A percentile compares a stretch with the other conserved stretches of the same genome.
Conservation (phyloP, 1,284 basidiomycete species). For the Pseudozyma sp. region DNA sequence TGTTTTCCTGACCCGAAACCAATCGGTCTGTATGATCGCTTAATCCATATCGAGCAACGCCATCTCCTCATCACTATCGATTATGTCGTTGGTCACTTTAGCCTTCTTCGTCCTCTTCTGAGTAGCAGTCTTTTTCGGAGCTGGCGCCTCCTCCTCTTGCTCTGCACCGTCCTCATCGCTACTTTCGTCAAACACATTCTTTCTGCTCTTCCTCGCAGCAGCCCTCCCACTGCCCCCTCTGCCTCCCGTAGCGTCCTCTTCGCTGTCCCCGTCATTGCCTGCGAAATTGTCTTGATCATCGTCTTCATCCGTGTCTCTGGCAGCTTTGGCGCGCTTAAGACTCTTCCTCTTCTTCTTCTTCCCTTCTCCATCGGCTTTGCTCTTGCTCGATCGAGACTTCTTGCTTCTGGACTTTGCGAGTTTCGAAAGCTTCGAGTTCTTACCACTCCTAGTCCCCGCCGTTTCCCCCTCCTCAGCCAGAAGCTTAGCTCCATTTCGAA, state of each 20-base stretch:
- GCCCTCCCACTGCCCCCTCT: too few species aligned
- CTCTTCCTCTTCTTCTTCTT: conserved; percentile 49
- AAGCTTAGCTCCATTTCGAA: conserved; percentile 38
- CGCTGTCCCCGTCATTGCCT: conserved; percentile 17
- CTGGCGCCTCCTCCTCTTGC: conserved; percentile 6
- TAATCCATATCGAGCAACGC: conserved; percentile 45
- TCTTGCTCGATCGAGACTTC: conserved; percentile 10
- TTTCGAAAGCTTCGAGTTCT: conserved; percentile 25
- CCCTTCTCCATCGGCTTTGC: conserved; percentile 10
- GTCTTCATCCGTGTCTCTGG: conserved; percentile 26
- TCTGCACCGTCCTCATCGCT: conserved; percentile 29
- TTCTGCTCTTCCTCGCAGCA: conserved; percentile 27
- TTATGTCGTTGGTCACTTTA: conserved; percentile 53
- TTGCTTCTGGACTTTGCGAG: conserved; percentile 25
- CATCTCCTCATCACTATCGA: conserved; percentile 65
- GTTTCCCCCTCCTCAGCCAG: conserved; percentile 42
- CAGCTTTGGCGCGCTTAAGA: conserved; percentile 41
- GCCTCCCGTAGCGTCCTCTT: conserved; percentile 12
- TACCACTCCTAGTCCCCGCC: conserved; percentile 13
- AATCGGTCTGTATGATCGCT: too few species aligned
- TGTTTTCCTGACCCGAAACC: too few species aligned
- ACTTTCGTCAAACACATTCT: conserved; percentile 38
- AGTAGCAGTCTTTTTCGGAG: conserved; percentile 9
- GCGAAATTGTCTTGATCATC: conserved; percentile 10
- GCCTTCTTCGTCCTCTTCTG: conserved; percentile 45